Evolutionary conservation across 768 basidiomycete species (phyloP), one percentile per base, ranked within the genome.

Genomic region (Lepiota venenata): DNA sequence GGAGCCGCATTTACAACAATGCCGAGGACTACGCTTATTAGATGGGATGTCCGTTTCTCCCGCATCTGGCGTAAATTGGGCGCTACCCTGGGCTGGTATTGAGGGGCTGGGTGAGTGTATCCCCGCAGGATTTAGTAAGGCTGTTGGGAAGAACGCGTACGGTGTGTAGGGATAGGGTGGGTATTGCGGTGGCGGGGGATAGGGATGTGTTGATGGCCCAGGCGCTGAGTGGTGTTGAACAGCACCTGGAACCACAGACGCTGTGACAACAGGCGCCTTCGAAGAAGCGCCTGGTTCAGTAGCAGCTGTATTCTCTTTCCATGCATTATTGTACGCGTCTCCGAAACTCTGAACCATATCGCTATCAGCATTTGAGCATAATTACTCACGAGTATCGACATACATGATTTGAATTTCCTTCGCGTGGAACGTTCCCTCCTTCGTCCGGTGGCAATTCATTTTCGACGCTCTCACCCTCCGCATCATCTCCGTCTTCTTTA

Each of bases 1-100:
- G 37, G 81, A 84, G 14, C 89, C 89, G 53, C 89, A 91, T 71
- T 92, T 92, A 66, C 84, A 85, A 61, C 89, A 92, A 62, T 91
- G 90, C 38, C 89, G 58, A 44, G 79, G 84, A 41, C 82, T 81
- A 2, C 90, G 78, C 64, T 88, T 88, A 60, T 69, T 48, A 61
- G 41, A 22, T 61, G 8, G 36, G 29, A 14, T 29, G 20, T 45
- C 55, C 22, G 36, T 20, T 9, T 41, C 52, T 25, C n/a, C 56
- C 41, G 18, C 59, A 25, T 11, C 51, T 20, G 32, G 58, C 29
- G 36, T 46, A 18, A 50, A 50, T 49, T 39, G 56, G 21, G 54
- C 46, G 22, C 36, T 55, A 16, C 35, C 36, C 16, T 43, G 55
- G 11, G 44, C 54, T 8, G 50, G 43, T 44, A 50, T 36, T 9